Evolutionary conservation across 768 basidiomycete genomes (phyloP).

Genomic region (Suillus plorans): DNA sequence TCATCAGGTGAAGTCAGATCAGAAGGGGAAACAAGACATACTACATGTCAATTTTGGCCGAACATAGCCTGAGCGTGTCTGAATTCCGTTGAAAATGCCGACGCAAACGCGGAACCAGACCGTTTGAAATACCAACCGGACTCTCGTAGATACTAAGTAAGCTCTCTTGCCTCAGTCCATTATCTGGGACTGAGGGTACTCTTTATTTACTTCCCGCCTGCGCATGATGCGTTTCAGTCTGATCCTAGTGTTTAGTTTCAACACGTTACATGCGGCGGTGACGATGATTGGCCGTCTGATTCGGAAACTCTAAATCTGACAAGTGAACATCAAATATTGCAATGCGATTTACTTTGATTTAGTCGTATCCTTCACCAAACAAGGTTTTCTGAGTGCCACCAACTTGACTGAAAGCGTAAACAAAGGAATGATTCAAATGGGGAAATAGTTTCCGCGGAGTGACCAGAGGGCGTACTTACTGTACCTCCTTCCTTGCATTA

Average conservation of each 20-base stretch:
- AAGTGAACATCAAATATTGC: not conserved
- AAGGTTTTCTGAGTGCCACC: not conserved
- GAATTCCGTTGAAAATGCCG: no score
- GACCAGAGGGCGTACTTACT: not conserved
- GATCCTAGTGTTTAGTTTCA: no score
- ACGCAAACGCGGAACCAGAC: no score
- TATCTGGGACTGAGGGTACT: no score
- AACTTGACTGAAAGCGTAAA: not conserved
- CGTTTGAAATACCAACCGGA: no score
- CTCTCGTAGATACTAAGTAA: no score
- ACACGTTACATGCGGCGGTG: not conserved
- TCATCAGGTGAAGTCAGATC: not conserved
- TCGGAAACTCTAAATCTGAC: not conserved
- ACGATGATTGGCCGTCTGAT: not conserved
- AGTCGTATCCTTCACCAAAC: not conserved
- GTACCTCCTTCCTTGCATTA: not conserved
- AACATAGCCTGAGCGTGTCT: not conserved
- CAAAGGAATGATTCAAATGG: not conserved
- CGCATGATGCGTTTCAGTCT: no score
- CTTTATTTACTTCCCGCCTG: no score
- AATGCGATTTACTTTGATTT: not conserved
- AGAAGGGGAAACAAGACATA: not conserved
- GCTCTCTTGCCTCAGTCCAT: no score
- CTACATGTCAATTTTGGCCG: no score
- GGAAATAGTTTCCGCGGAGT: not conserved